Base-by-base conservation (phyloP, 1,284 basidiomycete genomes). In the Exobasidium rhododendri region DNA sequence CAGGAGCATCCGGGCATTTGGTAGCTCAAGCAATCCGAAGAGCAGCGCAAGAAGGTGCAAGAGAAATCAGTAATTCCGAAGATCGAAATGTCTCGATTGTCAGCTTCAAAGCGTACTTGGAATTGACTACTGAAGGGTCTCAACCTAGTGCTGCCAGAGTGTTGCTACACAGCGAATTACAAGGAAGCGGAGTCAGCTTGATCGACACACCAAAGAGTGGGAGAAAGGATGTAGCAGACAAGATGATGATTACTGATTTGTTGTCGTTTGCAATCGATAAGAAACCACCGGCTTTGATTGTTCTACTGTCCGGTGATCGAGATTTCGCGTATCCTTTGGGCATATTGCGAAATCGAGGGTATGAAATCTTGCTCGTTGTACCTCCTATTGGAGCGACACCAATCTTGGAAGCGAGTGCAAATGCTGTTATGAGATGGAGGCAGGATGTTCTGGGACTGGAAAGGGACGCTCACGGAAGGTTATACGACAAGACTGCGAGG, bases 211-310 rank as follows among this genome's bases (percentile, higher is more conserved):
- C 73, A 20, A 75, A 75, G 58, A 68, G 65, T 43, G 74, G 74
- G 28, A 63, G 72, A 6, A 75, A 75, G 61, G 67, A 75, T 44
- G 74, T 74, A 13, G 72, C 72, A 17, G 74, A 75, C 56, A 71
- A 73, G 62, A 75, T 74, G 74, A 71, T 75, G 66, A 74, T 74
- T 59, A 69, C 74, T 46, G 74, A 75, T 47, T 56, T 74, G 4
- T 64, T 75, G 29, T 69, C 74, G 10, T 74, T 65, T 11, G 74
- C 74, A 13, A 72, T 75, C 52, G 74, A 74, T 43, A 64, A 72
- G 53, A 68, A 67, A 24, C 65, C 71, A 3, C 74, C 74, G 10
- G 67, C 68, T 22, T 67, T 68, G 5, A 68, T 75, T 49, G 72
- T 75, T 3, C 66, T 74, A 55, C 65, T 75, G 44, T 72, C 74